A percentile compares a stretch with the other conserved stretches of the same genome.
phyloP scores from a whole-genome alignment of 768 basidiomycete genomes.

The Saitozyma podzolica region DNA sequence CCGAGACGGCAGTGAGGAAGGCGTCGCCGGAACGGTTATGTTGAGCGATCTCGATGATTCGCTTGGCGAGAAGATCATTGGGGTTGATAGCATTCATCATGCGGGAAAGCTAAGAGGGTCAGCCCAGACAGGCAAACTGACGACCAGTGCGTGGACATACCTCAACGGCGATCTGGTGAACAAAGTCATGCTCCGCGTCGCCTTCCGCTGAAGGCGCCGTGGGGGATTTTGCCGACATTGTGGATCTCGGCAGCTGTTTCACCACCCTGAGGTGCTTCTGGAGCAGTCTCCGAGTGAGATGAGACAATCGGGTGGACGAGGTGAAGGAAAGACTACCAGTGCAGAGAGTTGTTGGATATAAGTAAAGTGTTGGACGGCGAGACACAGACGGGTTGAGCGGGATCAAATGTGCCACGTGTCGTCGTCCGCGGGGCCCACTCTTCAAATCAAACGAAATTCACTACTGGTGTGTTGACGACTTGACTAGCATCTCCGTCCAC shows the following conservation, averaged over 20 bases:
- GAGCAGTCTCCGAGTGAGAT: too few relatives aligned
- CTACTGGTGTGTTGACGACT: too few relatives aligned
- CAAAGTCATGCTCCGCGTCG: constrained; percentile 35
- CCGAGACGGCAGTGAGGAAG: constrained; percentile 69
- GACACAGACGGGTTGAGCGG: too few relatives aligned
- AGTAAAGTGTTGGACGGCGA: too few relatives aligned
- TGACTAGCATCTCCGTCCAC: too few relatives aligned
- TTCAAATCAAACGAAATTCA: too few relatives aligned
- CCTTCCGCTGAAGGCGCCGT: constrained; percentile 4
- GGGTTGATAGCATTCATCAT: constrained; percentile 77
- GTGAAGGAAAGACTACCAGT: too few relatives aligned
- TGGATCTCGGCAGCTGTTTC: neutral
- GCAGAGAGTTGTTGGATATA: too few relatives aligned
- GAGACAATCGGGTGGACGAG: too few relatives aligned
- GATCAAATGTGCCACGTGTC: too few relatives aligned
- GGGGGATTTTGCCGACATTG: constrained; percentile 25
- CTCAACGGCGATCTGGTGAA: constrained; percentile 52
- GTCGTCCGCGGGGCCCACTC: too few relatives aligned
- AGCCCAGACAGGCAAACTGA: neutral
- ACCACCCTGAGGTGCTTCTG: too few relatives aligned
- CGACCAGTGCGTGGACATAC: constrained; percentile 23
- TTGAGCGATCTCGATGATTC: constrained; percentile 78
- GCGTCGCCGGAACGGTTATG: constrained; percentile 61
- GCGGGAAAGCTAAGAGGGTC: constrained; percentile 70
- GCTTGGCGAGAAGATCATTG: constrained; percentile 75